Base-by-base conservation (phyloP, 306 rosid genomes). In the Alnus glutinosa region DNA sequence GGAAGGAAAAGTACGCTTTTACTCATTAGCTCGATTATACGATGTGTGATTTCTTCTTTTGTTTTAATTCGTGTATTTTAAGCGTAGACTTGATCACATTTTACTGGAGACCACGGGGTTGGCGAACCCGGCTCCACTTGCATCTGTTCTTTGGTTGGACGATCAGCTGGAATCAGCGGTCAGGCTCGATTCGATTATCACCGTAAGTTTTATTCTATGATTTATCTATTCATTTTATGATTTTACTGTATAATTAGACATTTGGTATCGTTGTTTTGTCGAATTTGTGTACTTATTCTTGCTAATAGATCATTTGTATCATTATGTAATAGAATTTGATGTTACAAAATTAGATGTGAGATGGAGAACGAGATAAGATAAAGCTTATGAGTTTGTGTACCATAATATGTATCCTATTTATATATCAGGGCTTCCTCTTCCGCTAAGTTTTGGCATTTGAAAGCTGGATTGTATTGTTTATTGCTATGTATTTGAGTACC, bases 101-200 rank as follows among this genome's bases (percentile, higher is more conserved):
- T 88, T 95, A 85, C 85, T 95, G 83, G 98, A 95, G 91, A 95
- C 98, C 72, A 95, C 98, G 63, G 98, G 98, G 15, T 79, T 95
- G 87, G 98, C 98, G n/a, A 95, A 95, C 85, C 98, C 97, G 54
- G 98, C 96, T 42, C 98, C 97, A 61, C 91, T 95, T 87, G 98
- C 98, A 71, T 95, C 98, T 55, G 88, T 95, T 50, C 91, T 95
- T 62, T 95, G 98, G 98, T 85, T 95, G 87, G 98, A 95, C 80
- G 98, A 95, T 74, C 97, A 95, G 81, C 89, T 95, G 72, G 98
- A 91, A 83, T 88, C 98, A 7, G 74, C 77, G 5, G 96, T 95
- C 73, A 90, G 83, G 88, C 98, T 95, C 63, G 98, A 95, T 78
- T 95, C 98, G 71, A 95, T 92, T 42, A 83, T 95, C 88, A 91